These are phyloP conservation scores for Neurospora sp. DNA, from an alignment of 495 filamentous ascomycete species.

Conservation along the genomic window DNA sequence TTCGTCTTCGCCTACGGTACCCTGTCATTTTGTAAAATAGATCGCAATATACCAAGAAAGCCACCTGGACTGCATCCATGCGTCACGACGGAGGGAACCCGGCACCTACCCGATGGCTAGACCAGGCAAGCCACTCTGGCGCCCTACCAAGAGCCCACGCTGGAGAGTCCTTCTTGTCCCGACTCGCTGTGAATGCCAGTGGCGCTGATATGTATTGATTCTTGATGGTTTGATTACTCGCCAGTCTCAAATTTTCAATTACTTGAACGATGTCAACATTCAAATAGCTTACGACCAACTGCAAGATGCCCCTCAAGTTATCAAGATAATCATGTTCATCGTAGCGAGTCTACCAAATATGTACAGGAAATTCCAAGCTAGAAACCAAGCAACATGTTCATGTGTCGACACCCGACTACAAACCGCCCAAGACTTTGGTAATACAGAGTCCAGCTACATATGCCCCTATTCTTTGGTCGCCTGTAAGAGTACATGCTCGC, in stretches of 20 bases:
- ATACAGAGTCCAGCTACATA: background rate
- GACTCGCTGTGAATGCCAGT: background rate
- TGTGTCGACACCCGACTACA: background rate
- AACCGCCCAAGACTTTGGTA: background rate
- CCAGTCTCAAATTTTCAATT: background rate
- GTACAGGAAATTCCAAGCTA: background rate
- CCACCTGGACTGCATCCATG: background rate
- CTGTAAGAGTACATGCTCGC: background rate
- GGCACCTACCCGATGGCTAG: background rate
- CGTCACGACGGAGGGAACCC: background rate
- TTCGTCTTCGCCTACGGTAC: background rate
- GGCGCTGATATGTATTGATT: background rate
- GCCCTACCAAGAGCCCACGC: background rate
- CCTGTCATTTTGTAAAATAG: background rate
- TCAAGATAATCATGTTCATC: background rate
- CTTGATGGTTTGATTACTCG: background rate
- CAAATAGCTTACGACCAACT: background rate
- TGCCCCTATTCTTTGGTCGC: background rate
- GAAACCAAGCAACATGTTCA: background rate
- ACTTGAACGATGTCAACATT: background rate
- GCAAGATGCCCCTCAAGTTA: background rate
- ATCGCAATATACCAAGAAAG: background rate
- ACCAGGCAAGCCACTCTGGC: background rate
- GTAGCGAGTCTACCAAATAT: background rate
- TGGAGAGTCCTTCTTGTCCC: background rate